Evolutionary conservation across 495 filamentous ascomycete species (phyloP).

Genomic region (Penicillium coprophilum): DNA sequence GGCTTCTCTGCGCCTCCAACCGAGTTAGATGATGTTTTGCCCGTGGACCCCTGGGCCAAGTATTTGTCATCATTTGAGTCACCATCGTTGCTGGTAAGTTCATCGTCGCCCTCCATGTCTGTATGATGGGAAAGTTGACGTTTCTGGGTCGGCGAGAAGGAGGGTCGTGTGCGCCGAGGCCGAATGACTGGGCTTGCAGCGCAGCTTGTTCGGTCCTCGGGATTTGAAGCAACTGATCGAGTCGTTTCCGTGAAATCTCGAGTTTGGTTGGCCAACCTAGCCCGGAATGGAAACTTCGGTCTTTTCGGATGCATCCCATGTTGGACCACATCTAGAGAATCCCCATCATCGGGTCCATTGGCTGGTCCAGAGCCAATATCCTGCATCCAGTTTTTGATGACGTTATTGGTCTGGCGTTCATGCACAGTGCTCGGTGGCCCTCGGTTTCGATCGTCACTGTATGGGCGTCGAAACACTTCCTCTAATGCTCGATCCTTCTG

Average conservation of each 20-base stretch:
- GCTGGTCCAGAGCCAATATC: slow-evolving; percentile 62
- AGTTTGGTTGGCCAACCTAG: slow-evolving; percentile 29
- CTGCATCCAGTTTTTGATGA: slow-evolving; percentile 86
- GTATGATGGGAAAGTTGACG: slow-evolving; percentile 56
- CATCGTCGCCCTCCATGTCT: slow-evolving; percentile 85
- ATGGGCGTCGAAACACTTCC: slow-evolving; percentile 77
- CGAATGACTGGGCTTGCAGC: slow-evolving; percentile 33
- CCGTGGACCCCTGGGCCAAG: slow-evolving; percentile 38
- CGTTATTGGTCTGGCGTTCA: slow-evolving; percentile 66
- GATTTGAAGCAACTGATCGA: slow-evolving; percentile 57
- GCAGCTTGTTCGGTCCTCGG: slow-evolving; percentile 47
- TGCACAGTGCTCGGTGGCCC: slow-evolving; percentile 54
- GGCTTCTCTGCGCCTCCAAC: slow-evolving; percentile 27
- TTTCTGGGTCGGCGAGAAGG: slow-evolving; percentile 24
- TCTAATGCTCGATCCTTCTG: slow-evolving; percentile 90
- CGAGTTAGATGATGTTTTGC: slow-evolving; percentile 13
- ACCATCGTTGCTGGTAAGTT: slow-evolving; percentile 77
- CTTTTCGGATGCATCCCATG: slow-evolving; percentile 50
- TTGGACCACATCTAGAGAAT: slow-evolving; percentile 55
- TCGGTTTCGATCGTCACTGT: slow-evolving; percentile 42
- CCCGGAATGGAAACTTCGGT: slow-evolving; percentile 33
- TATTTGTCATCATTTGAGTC: slow-evolving; percentile 42
- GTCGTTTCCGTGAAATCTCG: slow-evolving; percentile 53
- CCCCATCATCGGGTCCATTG: slow-evolving; percentile 62
- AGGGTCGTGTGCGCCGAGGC: slow-evolving; percentile 26